These are phyloP conservation scores for Alloteropsis semialata DNA, from an alignment of 176 grass and related monocot genomes.

Conservation along the genomic window DNA sequence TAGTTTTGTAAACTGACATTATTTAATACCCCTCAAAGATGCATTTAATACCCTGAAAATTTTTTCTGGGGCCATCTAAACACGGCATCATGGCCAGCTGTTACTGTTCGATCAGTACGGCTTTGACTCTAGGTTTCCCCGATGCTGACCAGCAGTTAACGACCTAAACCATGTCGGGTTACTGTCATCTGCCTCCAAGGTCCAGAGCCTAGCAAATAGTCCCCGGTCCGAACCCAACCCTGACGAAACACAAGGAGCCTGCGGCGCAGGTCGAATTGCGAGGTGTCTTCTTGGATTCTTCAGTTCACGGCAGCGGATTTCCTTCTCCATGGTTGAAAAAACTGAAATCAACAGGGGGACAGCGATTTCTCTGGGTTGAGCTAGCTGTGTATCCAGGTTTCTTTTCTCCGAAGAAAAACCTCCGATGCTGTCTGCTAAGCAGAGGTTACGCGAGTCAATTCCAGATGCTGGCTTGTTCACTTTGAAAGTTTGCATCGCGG, in stretches of 20 bases:
- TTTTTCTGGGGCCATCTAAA: too few relatives aligned
- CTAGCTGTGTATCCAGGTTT: background rate
- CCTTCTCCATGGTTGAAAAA: background rate
- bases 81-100: background rate
- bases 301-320: background rate
- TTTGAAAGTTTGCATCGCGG: background rate
- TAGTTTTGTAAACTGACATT: too few relatives aligned
- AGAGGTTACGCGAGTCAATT: background rate
- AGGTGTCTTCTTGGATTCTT: too few relatives aligned
- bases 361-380: background rate
- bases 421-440: background rate
- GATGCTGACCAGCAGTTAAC: background rate
- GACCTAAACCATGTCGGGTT: background rate
- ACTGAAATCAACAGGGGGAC: background rate
- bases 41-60: too few relatives aligned
- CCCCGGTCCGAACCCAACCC: background rate
- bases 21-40: too few relatives aligned
- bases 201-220: background rate
- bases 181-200: background rate
- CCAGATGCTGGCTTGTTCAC: background rate
- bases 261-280: background rate
- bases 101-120: slow-evolving; percentile 22
- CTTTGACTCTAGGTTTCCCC: slow-evolving; percentile 8
- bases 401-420: background rate
- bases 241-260: background rate